These are phyloP conservation scores for Verticillium dahliae DNA, from an alignment of 2,329 filamentous ascomycete species.

Conservation along the genomic window DNA sequence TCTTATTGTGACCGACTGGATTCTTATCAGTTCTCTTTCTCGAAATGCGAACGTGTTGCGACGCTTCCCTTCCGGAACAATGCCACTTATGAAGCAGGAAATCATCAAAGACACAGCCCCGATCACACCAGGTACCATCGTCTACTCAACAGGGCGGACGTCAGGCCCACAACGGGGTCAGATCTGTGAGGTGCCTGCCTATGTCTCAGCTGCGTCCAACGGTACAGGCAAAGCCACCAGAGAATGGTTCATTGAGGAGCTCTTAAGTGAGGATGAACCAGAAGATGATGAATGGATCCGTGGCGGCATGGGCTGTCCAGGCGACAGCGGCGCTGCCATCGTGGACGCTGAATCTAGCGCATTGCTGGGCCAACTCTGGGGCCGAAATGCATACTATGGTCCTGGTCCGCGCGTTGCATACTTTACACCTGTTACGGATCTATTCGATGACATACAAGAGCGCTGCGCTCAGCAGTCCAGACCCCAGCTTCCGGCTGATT, in stretches of 20 bases:
- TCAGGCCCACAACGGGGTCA: constrained; percentile 35
- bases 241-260: constrained; percentile 39
- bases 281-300: constrained; percentile 32
- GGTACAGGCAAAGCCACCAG: constrained; percentile 34
- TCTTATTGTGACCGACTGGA: constrained; percentile 37
- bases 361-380: constrained; percentile 37
- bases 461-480: constrained; percentile 30
- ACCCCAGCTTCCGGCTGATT: constrained; percentile 31
- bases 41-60: constrained; percentile 33
- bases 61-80: constrained; percentile 28
- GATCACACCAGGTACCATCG: constrained; percentile 26
- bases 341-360: constrained; percentile 31
- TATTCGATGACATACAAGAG: constrained; percentile 40
- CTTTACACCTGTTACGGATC: constrained; percentile 36
- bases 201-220: constrained; percentile 29
- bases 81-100: constrained; percentile 21
- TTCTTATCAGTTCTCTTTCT: constrained; percentile 27
- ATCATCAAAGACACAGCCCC: constrained; percentile 23
- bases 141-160: constrained; percentile 33
- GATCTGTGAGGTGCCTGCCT: constrained; percentile 35
- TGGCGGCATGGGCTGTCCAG: constrained; percentile 36
- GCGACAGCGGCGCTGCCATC: constrained; percentile 37
- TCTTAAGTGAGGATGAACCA: constrained; percentile 27
- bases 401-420: constrained; percentile 31
- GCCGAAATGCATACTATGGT: constrained; percentile 35